phyloP scores from a whole-genome alignment of 2,329 filamentous ascomycete species.

The Zopfia rhizophila region DNA sequence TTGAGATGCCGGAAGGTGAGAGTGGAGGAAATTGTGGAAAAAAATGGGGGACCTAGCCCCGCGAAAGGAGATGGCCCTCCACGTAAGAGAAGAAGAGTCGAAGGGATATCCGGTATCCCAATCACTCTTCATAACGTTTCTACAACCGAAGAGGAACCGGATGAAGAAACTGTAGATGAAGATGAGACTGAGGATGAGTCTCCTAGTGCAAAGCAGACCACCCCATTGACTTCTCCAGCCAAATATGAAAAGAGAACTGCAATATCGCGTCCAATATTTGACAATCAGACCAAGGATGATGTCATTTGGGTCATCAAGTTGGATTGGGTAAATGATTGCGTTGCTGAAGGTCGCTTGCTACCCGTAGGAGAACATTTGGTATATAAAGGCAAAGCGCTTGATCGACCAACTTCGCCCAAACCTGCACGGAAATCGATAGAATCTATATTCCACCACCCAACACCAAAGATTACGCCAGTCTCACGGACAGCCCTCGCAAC shows the following conservation, averaged over 20 bases:
- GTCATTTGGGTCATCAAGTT: constrained; percentile 62
- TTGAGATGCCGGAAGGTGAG: constrained; percentile 73
- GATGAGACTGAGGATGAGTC: constrained; percentile 26
- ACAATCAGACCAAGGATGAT: constrained; percentile 30
- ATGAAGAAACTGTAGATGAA: constrained; percentile 18
- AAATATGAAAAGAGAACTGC: constrained; percentile 11
- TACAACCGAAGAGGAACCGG: constrained; percentile 36
- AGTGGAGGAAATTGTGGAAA: constrained; percentile 61
- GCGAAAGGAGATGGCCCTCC: constrained; percentile 19
- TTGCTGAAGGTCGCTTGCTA: constrained; percentile 54
- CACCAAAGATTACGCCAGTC: constrained; percentile 7
- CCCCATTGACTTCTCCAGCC: constrained; percentile 17
- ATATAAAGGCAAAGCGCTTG: constrained; percentile 60
- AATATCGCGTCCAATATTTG: constrained; percentile 25
- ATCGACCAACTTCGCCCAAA: constrained; percentile 44
- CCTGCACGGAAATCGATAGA: constrained; percentile 29
- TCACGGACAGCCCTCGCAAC: constrained; percentile 33
- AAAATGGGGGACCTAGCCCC: constrained; percentile 24
- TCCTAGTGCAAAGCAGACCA: constrained; percentile 9
- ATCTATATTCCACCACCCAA: constrained; percentile 19
- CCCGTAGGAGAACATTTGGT: constrained; percentile 62
- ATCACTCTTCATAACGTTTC: constrained; percentile 26
- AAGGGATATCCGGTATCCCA: constrained; percentile 10
- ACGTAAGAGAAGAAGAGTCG: constrained; percentile 31
- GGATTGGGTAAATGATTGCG: constrained; percentile 64